Evolutionary conservation across 306 rosid species (phyloP).

Genomic region (Malus sieversii): DNA sequence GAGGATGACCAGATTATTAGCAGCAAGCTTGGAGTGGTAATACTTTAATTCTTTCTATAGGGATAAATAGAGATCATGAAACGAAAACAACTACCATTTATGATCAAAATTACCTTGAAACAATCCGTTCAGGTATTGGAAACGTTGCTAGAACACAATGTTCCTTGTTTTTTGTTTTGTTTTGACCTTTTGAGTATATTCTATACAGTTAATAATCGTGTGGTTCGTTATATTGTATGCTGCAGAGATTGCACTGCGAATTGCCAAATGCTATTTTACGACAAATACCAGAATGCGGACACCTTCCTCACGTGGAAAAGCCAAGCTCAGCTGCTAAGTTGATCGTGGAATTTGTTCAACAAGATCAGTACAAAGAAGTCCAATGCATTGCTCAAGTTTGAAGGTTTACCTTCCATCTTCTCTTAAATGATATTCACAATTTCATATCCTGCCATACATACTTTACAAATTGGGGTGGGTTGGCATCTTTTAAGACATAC

Average conservation of each 20-base stretch:
- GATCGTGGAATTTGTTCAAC: slow-evolving; percentile 52
- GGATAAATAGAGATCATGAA: background rate
- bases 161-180: background rate
- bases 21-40: slow-evolving; percentile 87
- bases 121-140: background rate
- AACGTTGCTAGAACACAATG: background rate
- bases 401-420: slow-evolving; percentile 7
- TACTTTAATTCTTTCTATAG: background rate
- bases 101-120: background rate
- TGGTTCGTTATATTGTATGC: background rate
- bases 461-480: background rate
- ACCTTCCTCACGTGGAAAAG: slow-evolving; percentile 80
- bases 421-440: background rate
- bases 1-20: slow-evolving; percentile 77
- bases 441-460: background rate
- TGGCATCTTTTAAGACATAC: background rate
- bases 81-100: background rate
- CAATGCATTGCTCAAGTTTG: slow-evolving; percentile 22
- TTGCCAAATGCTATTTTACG: slow-evolving; percentile 62
- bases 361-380: slow-evolving; percentile 26
- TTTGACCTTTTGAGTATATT: background rate
- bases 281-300: slow-evolving; percentile 79
- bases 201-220: background rate
- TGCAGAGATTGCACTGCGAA: slow-evolving; percentile 81
- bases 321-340: slow-evolving; percentile 55